These are phyloP conservation scores for Penicillium sp. DNA, from an alignment of 2,329 filamentous ascomycete genomes.

Conservation along the genomic window DNA sequence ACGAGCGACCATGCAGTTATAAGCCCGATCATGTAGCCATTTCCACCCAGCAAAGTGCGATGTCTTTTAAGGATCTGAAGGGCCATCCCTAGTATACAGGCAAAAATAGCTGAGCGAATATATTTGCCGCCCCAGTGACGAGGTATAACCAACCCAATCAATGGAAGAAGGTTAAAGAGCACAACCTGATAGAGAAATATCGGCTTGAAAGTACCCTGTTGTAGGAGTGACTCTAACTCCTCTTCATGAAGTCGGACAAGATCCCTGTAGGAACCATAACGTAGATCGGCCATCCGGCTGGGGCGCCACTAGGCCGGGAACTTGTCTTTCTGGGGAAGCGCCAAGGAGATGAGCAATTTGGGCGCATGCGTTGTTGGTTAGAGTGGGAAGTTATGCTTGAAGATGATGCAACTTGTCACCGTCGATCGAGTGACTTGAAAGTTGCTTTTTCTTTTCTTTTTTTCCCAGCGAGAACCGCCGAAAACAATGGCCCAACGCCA, in stretches of 20 bases:
- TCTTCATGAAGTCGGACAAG: conserved; percentile 29
- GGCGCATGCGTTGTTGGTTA: not conserved
- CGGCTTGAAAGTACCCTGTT: conserved; percentile 35
- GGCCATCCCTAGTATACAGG: conserved; percentile 48
- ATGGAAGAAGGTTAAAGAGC: conserved; percentile 37
- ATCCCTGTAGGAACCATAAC: conserved; percentile 32
- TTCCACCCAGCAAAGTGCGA: conserved; percentile 54
- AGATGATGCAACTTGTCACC: too few species aligned
- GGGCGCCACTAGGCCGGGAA: conserved; percentile 13
- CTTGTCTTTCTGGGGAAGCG: conserved; percentile 6
- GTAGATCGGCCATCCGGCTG: conserved; percentile 32
- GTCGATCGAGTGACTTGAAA: not conserved
- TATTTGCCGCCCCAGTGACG: conserved; percentile 42
- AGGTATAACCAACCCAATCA: conserved; percentile 59
- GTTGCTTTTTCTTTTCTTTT: not conserved
- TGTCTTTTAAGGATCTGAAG: conserved; percentile 49
- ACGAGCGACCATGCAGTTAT: conserved; percentile 58
- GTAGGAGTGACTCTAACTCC: conserved; percentile 30
- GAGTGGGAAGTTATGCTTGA: not conserved
- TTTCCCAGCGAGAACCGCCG: not conserved
- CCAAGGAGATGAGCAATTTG: conserved; percentile 1
- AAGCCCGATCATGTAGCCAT: conserved; percentile 61
- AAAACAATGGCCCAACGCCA: not conserved
- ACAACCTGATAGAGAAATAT: conserved; percentile 43
- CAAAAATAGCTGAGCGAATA: conserved; percentile 52